A percentile compares a stretch with the other conserved stretches of the same genome.
These are phyloP conservation scores for Talaromyces funiculosus DNA, from an alignment of 2,329 filamentous ascomycete genomes.

Conservation along the genomic window DNA sequence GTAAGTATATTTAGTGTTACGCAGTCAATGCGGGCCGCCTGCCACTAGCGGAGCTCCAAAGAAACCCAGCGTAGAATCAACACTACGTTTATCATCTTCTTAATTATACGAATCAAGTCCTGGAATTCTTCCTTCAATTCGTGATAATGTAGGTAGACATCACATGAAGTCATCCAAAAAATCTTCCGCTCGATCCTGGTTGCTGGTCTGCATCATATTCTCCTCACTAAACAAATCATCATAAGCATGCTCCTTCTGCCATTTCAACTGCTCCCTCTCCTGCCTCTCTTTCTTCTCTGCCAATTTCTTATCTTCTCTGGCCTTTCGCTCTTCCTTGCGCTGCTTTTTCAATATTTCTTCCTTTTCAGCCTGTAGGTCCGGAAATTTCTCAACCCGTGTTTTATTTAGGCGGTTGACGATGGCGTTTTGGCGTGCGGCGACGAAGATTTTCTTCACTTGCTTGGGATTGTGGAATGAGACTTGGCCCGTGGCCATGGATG, in stretches of 20 bases:
- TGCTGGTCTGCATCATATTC: conserved; percentile 69
- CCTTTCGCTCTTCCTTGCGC: conserved; percentile 58
- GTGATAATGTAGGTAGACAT: conserved; percentile 14
- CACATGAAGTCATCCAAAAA: conserved; percentile 92
- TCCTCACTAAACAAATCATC: conserved; percentile 86
- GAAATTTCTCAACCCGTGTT: conserved; percentile 82
- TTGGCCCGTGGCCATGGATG: conserved; percentile 90
- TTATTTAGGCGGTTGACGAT: conserved; percentile 98
- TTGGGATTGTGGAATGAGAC: conserved; percentile 89
- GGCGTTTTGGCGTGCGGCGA: conserved; percentile 74
- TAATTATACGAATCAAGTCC: not conserved
- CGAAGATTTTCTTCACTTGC: conserved; percentile 73
- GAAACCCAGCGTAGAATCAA: not conserved
- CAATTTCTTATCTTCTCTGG: conserved; percentile 35
- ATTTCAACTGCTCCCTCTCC: conserved; percentile 83
- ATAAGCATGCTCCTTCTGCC: conserved; percentile 96
- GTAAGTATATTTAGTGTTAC: not conserved
- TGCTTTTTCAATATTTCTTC: conserved; percentile 69
- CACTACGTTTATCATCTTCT: not conserved
- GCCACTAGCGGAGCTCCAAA: conserved; percentile 1
- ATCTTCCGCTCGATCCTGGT: conserved; percentile 71
- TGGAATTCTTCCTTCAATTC: not conserved
- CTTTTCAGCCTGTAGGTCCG: conserved; percentile 75
- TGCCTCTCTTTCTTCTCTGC: conserved; percentile 48
- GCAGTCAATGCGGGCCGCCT: conserved; percentile 3